Conservation (phyloP, 441 rosid species). For the Iberis amara region DNA sequence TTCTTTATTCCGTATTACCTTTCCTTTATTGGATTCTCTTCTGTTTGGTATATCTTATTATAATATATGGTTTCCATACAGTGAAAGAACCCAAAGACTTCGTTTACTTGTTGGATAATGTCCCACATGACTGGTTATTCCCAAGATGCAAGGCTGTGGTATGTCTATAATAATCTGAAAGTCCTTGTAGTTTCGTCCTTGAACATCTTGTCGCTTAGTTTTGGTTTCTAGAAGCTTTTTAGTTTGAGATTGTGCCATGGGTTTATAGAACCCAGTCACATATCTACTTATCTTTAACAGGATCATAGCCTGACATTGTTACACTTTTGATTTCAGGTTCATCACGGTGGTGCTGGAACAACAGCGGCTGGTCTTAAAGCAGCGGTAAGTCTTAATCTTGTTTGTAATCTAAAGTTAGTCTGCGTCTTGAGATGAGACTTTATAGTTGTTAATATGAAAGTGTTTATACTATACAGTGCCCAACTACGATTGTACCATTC, state of each 20-base stretch:
- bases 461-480: conserved; percentile 52
- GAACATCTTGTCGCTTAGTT: background rate
- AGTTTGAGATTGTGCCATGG: too few species aligned
- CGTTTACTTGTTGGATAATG: conserved; percentile 73
- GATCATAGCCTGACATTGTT: conserved; percentile 5
- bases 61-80: conserved; percentile 34
- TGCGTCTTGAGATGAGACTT: conserved; percentile 8
- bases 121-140: conserved; percentile 95
- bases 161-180: conserved; percentile 31
- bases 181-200: background rate
- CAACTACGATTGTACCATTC: conserved; percentile 89
- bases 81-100: conserved; percentile 84
- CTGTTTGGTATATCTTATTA: conserved; percentile 11
- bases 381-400: conserved; percentile 46
- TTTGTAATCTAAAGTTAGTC: background rate
- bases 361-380: conserved; percentile 98
- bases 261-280: too few species aligned
- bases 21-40: background rate
- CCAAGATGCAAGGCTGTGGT: conserved; percentile 97
- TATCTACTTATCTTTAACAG: background rate
- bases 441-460: background rate
- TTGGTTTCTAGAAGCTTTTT: background rate
- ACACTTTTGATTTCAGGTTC: conserved; percentile 54
- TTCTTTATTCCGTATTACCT: conserved; percentile 8
- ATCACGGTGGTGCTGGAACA: conserved; percentile 99